Conservation (phyloP, 2,329 filamentous ascomycete genomes). For the Ascochyta rabiei region DNA sequence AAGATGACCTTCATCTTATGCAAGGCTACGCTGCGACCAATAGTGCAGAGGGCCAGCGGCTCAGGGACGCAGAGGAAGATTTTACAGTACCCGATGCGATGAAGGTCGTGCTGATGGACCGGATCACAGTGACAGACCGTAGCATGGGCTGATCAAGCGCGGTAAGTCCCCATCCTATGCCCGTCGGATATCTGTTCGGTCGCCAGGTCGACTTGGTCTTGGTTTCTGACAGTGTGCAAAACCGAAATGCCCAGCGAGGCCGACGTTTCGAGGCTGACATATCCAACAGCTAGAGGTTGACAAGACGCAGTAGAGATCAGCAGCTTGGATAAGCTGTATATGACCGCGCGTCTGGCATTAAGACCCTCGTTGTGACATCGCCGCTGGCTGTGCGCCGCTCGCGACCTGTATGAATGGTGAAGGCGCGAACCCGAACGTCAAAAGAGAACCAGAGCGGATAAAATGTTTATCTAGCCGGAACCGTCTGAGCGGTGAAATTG, state of each 20-base stretch:
- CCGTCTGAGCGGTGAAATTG: neutral
- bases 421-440: neutral
- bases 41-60: constrained; percentile 17
- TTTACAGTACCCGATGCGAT: constrained; percentile 19
- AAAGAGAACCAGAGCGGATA: neutral
- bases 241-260: neutral
- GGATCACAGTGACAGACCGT: neutral
- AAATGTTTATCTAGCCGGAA: neutral
- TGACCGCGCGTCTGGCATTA: neutral
- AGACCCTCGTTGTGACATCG: neutral
- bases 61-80: constrained; percentile 31
- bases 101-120: constrained; percentile 9
- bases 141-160: neutral
- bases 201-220: neutral
- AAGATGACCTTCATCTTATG: constrained; percentile 33
- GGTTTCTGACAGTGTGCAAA: neutral
- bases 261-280: neutral
- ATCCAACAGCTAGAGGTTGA: neutral
- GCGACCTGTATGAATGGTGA: neutral
- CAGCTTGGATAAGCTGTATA: neutral
- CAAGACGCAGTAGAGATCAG: neutral
- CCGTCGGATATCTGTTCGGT: neutral
- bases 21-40: constrained; percentile 27
- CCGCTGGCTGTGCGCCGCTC: neutral
- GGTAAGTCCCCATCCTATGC: neutral